Conservation (phyloP, 306 rosid genomes). For the Medicago lupulina region DNA sequence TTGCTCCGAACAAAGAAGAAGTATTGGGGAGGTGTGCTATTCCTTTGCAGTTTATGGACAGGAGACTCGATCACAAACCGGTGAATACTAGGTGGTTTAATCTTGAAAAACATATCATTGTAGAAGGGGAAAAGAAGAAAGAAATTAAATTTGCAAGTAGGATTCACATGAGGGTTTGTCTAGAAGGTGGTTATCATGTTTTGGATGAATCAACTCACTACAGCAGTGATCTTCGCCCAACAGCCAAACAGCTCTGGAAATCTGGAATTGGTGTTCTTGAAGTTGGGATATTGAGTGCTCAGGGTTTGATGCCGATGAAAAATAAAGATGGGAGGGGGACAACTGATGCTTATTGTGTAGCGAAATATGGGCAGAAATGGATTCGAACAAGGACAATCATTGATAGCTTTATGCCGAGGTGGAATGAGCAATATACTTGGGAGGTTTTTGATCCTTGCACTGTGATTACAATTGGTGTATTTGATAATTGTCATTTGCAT, state of each 20-base stretch:
- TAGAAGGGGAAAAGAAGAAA: constrained; percentile 95
- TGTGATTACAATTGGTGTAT: constrained; percentile 89
- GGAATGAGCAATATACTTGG: constrained; percentile 99
- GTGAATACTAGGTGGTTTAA: constrained; percentile 82
- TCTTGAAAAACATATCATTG: constrained; percentile 69
- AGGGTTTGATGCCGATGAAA: constrained; percentile 94
- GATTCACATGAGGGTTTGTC: constrained; percentile 87
- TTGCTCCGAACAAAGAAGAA: constrained; percentile 92
- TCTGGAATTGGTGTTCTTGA: constrained; percentile 86
- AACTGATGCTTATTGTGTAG: constrained; percentile 95
- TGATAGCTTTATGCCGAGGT: constrained; percentile 79
- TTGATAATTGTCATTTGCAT: constrained; percentile 89
- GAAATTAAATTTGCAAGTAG: constrained; percentile 87
- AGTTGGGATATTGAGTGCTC: constrained; percentile 87
- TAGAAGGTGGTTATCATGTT: constrained; percentile 97
- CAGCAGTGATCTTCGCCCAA: constrained; percentile 98
- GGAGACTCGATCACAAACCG: constrained; percentile 83
- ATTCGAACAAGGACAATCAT: constrained; percentile 91
- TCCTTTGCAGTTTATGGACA: constrained; percentile 61
- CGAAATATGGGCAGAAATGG: constrained; percentile 98
- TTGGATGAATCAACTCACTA: constrained; percentile 95
- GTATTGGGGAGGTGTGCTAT: constrained; percentile 77
- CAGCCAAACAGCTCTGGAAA: constrained; percentile 88
- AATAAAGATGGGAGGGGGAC: constrained; percentile 85
- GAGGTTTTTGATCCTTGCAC: constrained; percentile 98